Base-by-base conservation (phyloP, 495 filamentous ascomycete genomes). In the Bacidia gigantensis region DNA sequence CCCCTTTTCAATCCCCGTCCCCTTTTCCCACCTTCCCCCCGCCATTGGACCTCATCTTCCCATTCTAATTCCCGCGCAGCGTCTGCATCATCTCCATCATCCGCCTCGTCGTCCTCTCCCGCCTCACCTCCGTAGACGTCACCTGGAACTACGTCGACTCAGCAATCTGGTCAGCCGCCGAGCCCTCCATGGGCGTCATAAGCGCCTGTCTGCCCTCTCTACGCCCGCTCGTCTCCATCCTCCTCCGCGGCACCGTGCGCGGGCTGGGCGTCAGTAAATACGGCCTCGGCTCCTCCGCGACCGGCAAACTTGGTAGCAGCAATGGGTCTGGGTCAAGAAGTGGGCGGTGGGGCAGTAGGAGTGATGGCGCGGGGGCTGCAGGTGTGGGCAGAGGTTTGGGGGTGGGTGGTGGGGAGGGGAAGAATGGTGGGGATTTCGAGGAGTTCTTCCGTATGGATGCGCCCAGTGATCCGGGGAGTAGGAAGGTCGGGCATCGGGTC, bases 141-240 rank as follows among this genome's bases (percentile, higher is more conserved):
- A 58, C 56, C 11, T 58, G 56, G 56, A 54, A 53, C n/a, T 54
- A 54, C 35, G 51, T 58, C 20, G 14, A 53, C 42, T 46, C 46
- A 9, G 56, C 56, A 9, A 54, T 58, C 26, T 58, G 56, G 56
- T 54, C 51, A 5, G 56, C 56, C 12, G 58, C 63, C 18, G 64
- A 74, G 67, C 69, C 68, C 23, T 71, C 64, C 46, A 68, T 65
- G 35, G 71, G 71, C 22, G 74, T 68, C 46, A 65, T 73, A 29
- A 67, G 69, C 22, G 73, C 67, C 17, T 74, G 68, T 56, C 58
- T 70, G 3, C 69, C 69, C n/a, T 65, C 67, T 3, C 60, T 72
- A 14, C 63, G 68, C 11, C 67, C 69, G 3, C 62, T 74, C 3
- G 52, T 71, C 26, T 42, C 54, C 0, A 20, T 42, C 10, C n/a